phyloP scores from a whole-genome alignment of 305 asterid genomes.

The Fraxinus platypoda region DNA sequence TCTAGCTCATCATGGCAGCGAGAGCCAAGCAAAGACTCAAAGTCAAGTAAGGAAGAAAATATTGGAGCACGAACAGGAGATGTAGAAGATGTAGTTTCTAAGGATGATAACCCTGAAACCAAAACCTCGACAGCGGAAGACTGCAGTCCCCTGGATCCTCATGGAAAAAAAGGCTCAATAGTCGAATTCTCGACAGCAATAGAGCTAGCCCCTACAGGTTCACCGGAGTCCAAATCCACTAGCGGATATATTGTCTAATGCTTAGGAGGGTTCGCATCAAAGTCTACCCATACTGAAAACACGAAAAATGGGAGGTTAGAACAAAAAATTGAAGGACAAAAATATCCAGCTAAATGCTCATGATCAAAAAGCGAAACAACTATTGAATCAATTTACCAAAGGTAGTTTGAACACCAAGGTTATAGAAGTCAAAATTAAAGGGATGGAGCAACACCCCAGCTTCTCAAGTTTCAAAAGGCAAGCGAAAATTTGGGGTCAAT shows the following conservation, averaged over 20 bases:
- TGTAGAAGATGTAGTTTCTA: background rate
- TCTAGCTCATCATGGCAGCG: background rate
- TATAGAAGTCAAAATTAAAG: background rate
- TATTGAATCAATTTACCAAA: background rate
- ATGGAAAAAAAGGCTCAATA: background rate
- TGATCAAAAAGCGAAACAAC: too few species aligned
- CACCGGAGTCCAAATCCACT: background rate
- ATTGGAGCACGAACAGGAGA: background rate
- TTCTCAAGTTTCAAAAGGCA: background rate
- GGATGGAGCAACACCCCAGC: background rate
- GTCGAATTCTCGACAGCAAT: background rate
- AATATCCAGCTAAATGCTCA: background rate
- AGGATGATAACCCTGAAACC: background rate
- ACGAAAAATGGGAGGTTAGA: too few species aligned
- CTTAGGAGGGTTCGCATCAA: background rate
- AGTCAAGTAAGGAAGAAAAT: background rate
- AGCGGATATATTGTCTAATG: too few species aligned
- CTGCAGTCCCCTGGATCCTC: background rate
- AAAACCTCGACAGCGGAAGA: too few species aligned
- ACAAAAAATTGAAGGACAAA: too few species aligned
- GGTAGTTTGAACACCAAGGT: background rate
- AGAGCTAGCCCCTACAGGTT: background rate
- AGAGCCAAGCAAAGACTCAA: background rate
- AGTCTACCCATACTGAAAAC: background rate
- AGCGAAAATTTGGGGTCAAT: background rate